Percentiles rank a stretch among this genome's conserved stretches.
phyloP scores from a whole-genome alignment of 352 stramenopile genomes.

The Phytophthora idaei region DNA sequence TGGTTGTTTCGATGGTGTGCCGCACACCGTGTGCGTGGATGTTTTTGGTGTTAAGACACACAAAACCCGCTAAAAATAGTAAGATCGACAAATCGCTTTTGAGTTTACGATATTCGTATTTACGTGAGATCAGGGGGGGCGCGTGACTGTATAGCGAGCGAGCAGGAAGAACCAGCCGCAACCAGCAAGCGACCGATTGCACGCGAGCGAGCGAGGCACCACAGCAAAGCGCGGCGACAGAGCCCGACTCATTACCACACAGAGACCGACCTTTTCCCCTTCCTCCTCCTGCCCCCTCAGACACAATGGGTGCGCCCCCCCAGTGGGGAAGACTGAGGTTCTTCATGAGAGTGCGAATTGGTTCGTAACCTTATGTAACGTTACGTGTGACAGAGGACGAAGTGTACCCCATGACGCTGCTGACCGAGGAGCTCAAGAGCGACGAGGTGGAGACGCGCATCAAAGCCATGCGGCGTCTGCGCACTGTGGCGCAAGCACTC shows the following conservation, averaged over 20 bases:
- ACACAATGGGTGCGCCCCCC: conserved; percentile 27
- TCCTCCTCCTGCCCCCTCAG: conserved; percentile 6
- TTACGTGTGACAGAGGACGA: conserved; percentile 63
- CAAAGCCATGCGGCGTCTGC: conserved; percentile 93
- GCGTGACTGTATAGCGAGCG: conserved; percentile 13
- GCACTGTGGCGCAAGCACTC: conserved; percentile 91
- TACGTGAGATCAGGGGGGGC: conserved; percentile 7
- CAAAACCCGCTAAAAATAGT: conserved; percentile 3
- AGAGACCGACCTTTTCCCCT: conserved; percentile 8
- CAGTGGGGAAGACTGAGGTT: background rate
- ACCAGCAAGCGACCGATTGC: conserved; percentile 23
- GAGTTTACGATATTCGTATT: conserved; percentile 15
- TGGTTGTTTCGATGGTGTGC: background rate
- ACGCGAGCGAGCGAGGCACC: conserved; percentile 14
- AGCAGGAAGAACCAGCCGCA: conserved; percentile 24
- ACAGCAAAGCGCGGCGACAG: conserved; percentile 20
- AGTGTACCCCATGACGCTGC: conserved; percentile 89
- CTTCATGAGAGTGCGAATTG: background rate
- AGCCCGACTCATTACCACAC: conserved; percentile 11
- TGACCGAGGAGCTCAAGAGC: conserved; percentile 92
- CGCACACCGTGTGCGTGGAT: too few species aligned
- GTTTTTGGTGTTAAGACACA: too few species aligned
- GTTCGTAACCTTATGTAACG: conserved; percentile 13
- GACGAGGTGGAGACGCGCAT: conserved; percentile 93
- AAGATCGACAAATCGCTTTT: background rate